phyloP scores from a whole-genome alignment of 177 flowering plant genomes.

The Tripterygium wilfordii region DNA sequence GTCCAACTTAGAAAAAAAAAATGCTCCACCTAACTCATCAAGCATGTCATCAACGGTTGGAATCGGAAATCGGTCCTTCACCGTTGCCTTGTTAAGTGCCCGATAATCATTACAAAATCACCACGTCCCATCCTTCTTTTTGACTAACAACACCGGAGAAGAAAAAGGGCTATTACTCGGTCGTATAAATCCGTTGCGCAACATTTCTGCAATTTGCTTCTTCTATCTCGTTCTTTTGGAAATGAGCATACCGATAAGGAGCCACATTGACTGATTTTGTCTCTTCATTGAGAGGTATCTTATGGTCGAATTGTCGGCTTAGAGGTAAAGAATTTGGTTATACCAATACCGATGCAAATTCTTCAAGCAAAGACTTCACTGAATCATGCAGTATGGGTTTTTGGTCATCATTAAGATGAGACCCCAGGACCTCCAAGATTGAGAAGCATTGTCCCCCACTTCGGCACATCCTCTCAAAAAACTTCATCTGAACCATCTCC shows the following conservation, averaged over 20 bases:
- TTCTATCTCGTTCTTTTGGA: neutral
- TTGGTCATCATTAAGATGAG: too few relatives aligned
- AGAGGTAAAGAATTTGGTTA: neutral
- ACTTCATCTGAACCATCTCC: too few relatives aligned
- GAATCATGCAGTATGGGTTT: neutral
- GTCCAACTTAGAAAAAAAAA: too few relatives aligned
- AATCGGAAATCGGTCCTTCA: too few relatives aligned
- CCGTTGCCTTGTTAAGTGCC: neutral
- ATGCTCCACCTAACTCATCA: neutral
- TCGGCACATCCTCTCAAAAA: too few relatives aligned
- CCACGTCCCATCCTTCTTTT: neutral
- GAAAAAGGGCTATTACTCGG: conserved; percentile 1
- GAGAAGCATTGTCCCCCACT: too few relatives aligned
- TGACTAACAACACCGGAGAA: neutral
- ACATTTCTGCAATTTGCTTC: neutral
- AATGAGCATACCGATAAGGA: neutral
- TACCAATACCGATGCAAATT: neutral
- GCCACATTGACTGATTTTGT: neutral
- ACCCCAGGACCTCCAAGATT: too few relatives aligned
- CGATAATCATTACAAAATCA: conserved; percentile 2
- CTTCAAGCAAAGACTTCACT: neutral
- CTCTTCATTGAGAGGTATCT: neutral
- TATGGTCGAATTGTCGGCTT: neutral
- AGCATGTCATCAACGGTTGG: conserved; percentile 1
- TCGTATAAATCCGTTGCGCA: neutral